phyloP scores from a whole-genome alignment of 129 eudicot genomes.

The Smallanthus sonchifolius region DNA sequence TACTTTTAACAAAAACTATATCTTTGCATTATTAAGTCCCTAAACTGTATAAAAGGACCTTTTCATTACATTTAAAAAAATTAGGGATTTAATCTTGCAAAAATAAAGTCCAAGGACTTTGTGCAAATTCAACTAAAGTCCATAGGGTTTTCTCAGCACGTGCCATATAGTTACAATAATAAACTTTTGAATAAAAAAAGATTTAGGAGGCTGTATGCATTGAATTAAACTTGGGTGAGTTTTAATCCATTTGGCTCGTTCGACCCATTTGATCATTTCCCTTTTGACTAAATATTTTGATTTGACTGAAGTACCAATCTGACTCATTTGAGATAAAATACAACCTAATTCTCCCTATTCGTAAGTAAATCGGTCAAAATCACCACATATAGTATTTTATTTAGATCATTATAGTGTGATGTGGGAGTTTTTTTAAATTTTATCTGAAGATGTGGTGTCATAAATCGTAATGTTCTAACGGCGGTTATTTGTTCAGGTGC shows the following conservation, averaged over 20 bases:
- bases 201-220: background rate
- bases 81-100: background rate
- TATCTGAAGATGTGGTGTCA: background rate
- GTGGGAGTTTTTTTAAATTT: background rate
- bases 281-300: background rate
- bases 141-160: background rate
- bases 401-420: slow-evolving; percentile 1
- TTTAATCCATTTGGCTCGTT: background rate
- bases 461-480: background rate
- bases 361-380: background rate
- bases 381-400: background rate
- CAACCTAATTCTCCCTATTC: background rate
- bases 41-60: background rate
- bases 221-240: background rate
- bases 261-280: background rate
- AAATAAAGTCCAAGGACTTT: background rate
- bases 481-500: slow-evolving; percentile 49
- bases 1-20: background rate
- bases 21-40: background rate
- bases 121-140: background rate
- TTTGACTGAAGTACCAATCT: background rate
- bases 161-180: background rate
- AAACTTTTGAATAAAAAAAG: background rate
- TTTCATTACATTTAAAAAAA: background rate
- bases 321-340: background rate